Evolutionary conservation across 148 eudicot species (phyloP), one percentile per base, ranked within the genome.

Genomic region (Nepenthes mirabilis): DNA sequence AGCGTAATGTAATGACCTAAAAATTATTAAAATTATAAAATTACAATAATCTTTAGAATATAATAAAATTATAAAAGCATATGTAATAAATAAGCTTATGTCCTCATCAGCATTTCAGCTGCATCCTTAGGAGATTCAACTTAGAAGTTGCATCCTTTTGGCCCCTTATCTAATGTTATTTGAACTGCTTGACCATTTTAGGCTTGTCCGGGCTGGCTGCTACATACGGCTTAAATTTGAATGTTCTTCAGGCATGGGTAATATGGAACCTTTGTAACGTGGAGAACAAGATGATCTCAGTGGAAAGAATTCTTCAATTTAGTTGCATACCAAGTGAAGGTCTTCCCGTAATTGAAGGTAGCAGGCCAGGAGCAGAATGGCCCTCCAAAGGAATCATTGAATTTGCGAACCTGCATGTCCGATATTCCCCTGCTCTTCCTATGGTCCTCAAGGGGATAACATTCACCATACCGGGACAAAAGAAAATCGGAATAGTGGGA

Each of bases 221-320:
- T 57, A 83, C 93, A 1, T 91, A 91, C 47, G 97, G 97, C 9
- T 70, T 91, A 59, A 88, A 80, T 58, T 71, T 91, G 72, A 91
- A 82, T 56, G 86, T 85, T 11, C 68, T 91, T 5, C 96, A 91
- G 64, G 94, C 97, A 33, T 91, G 97, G 97, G 88, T 83, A 8
- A 82, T 88, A 81, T 91, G 97, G 97, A 91, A 91, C 79, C 75
- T 91, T 11, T 91, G 97, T 58, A 91, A 91, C 9, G 97, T 88
- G 0, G 95, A 91, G 65, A 91, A 91, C 83, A 91, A 91, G 60
- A 91, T 91, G 95, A 91, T 91, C 6, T 87, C 93, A 2, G 95
- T 91, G 11, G 93, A 91, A 74, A 76, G 97, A 66, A 83, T 91
- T 68, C 90, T 85, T 37, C 86, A 91, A 47, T 80, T 78, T 66